Percentiles rank a stretch among this genome's conserved stretches.
Conservation (phyloP, 306 rosid species). For the Nissolia schottii region DNA sequence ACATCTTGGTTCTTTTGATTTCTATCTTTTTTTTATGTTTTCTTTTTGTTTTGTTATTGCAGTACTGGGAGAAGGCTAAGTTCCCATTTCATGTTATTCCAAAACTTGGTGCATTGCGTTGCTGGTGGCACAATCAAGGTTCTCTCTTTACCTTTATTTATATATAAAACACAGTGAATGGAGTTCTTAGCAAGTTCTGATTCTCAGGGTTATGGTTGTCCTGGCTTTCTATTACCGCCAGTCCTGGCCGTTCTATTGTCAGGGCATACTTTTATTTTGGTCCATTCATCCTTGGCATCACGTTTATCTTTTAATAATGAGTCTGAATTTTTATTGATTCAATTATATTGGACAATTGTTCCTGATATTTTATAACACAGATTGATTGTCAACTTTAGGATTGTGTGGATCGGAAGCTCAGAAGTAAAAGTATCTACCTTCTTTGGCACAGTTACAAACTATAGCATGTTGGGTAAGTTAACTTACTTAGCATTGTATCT, state of each 20-base stretch:
- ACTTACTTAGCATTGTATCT: not conserved
- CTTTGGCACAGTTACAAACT: constrained; percentile 62
- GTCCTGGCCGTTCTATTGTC: constrained; percentile 63
- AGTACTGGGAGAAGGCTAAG: constrained; percentile 91
- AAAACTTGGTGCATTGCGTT: constrained; percentile 51
- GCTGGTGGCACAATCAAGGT: constrained; percentile 90
- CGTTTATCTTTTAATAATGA: not conserved
- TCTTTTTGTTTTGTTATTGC: not conserved
- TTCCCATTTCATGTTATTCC: constrained; percentile 81
- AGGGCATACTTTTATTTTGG: constrained; percentile 67
- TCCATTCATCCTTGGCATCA: constrained; percentile 71
- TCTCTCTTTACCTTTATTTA: not conserved
- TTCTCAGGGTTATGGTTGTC: constrained; percentile 84
- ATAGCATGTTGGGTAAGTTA: constrained; percentile 74
- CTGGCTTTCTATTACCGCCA: constrained; percentile 66
- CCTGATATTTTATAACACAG: constrained; percentile 8
- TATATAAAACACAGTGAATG: not conserved
- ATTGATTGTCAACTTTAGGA: constrained; percentile 41
- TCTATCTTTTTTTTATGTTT: not conserved
- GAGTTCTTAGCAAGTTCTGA: constrained; percentile 20
- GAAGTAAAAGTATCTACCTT: constrained; percentile 74
- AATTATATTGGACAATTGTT: not conserved
- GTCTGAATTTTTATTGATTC: not conserved
- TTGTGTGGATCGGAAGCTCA: constrained; percentile 83
- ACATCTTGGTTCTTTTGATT: not conserved